Percentiles rank a stretch among this genome's conserved stretches.
Evolutionary conservation across 139 green algal genomes (phyloP).

Genomic region (Trebouxia sp.): DNA sequence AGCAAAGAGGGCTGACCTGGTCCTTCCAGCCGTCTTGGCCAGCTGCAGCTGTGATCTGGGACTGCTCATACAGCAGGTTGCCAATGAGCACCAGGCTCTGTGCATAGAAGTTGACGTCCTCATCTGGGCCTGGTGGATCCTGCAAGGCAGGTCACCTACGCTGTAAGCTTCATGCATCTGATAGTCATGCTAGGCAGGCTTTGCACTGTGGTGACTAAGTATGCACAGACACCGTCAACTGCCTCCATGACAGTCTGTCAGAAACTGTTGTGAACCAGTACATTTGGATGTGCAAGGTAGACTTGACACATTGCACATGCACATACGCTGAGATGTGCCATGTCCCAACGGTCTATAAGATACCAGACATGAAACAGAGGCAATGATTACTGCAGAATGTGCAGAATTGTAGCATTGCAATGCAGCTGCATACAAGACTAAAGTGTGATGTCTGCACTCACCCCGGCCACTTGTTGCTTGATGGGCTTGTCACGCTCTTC

Average conservation of each 20-base stretch:
- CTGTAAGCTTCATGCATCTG: neutral
- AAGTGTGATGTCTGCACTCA: no score
- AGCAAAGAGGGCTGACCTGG: conserved; percentile 68
- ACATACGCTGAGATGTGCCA: no score
- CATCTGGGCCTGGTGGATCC: conserved; percentile 27
- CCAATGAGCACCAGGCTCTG: conserved; percentile 71
- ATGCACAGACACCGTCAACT: no score
- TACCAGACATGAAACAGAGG: no score
- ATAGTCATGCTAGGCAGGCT: neutral
- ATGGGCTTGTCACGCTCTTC: conserved; percentile 36
- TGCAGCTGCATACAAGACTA: no score
- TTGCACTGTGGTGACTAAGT: no score
- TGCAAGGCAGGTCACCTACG: neutral
- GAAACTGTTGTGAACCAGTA: neutral
- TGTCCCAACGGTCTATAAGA: no score
- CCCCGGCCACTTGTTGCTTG: conserved; percentile 26
- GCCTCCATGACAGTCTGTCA: neutral
- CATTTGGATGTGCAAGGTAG: no score
- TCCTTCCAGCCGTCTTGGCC: conserved; percentile 15
- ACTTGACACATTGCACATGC: no score
- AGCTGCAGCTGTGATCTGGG: conserved; percentile 46
- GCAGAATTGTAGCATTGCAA: no score
- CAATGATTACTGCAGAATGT: no score
- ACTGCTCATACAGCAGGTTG: conserved; percentile 82
- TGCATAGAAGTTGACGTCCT: conserved; percentile 37